Evolutionary conservation across 352 stramenopile species (phyloP).

Genomic region (Phytophthora cactorum): DNA sequence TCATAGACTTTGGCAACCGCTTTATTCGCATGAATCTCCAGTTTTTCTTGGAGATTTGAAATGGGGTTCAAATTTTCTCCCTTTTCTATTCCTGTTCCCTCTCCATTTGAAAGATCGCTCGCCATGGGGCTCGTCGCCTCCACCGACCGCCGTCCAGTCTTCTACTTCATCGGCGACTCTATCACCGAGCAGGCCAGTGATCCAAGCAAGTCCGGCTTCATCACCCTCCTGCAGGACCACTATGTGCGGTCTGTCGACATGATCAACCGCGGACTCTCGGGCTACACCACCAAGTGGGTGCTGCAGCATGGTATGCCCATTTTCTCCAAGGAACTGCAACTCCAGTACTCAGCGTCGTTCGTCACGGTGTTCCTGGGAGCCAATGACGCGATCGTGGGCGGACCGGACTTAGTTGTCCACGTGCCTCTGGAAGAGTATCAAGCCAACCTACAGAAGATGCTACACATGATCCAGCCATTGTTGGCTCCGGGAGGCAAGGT

Average conservation of each 20-base stretch:
- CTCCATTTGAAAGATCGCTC: slow-evolving; percentile 3
- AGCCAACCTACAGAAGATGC: slow-evolving; percentile 42
- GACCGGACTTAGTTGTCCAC: slow-evolving; percentile 34
- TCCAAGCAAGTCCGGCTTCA: slow-evolving; percentile 40
- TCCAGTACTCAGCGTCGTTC: slow-evolving; percentile 35
- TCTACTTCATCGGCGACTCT: slow-evolving; percentile 65
- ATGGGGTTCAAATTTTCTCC: not conserved
- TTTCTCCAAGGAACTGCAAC: slow-evolving; percentile 37
- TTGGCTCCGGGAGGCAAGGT: slow-evolving; percentile 26
- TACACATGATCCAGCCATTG: slow-evolving; percentile 28
- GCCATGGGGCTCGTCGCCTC: slow-evolving; percentile 20
- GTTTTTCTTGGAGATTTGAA: slow-evolving; percentile 7
- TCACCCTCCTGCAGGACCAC: slow-evolving; percentile 42
- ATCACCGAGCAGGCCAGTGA: slow-evolving; percentile 58
- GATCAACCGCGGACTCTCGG: slow-evolving; percentile 50
- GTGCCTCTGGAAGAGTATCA: slow-evolving; percentile 50
- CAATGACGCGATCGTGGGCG: slow-evolving; percentile 60
- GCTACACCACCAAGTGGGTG: slow-evolving; percentile 60
- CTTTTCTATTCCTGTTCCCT: not conserved
- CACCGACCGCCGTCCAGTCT: slow-evolving; percentile 30
- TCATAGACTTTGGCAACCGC: too few relatives aligned
- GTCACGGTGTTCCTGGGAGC: slow-evolving; percentile 58
- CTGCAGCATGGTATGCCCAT: slow-evolving; percentile 29
- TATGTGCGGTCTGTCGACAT: slow-evolving; percentile 57
- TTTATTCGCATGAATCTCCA: too few relatives aligned